A percentile compares a stretch with the other conserved stretches of the same genome.
Conservation (phyloP, 2,329 filamentous ascomycete species). For the Penicillium expansum region DNA sequence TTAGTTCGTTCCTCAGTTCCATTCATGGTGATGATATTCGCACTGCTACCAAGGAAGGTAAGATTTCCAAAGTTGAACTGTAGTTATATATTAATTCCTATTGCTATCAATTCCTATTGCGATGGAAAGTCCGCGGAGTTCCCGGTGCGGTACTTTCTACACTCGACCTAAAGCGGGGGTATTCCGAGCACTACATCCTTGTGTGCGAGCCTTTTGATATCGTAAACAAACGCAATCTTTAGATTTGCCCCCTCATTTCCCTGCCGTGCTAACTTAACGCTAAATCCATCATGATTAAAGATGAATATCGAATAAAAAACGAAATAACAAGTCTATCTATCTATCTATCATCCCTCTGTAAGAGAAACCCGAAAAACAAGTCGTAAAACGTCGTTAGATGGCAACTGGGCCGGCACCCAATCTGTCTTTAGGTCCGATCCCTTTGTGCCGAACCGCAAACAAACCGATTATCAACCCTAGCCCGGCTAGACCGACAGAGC, state of each 20-base stretch:
- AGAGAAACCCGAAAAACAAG: neutral
- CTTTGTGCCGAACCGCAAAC: slow-evolving; percentile 20
- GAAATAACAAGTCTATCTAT: neutral
- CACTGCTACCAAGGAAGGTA: neutral
- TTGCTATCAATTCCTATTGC: neutral
- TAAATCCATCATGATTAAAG: neutral
- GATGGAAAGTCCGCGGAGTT: neutral
- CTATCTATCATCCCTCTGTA: neutral
- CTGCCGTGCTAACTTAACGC: neutral
- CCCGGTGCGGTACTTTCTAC: neutral
- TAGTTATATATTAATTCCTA: neutral
- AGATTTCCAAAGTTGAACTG: neutral
- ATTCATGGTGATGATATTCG: neutral
- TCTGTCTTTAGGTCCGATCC: slow-evolving; percentile 22
- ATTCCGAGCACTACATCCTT: neutral
- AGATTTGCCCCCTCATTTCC: neutral
- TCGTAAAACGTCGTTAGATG: slow-evolving; percentile 5
- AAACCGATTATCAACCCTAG: slow-evolving; percentile 31
- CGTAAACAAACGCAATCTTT: neutral
- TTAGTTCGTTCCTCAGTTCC: neutral
- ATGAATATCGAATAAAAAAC: neutral
- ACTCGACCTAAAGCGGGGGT: neutral
- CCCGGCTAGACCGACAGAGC: slow-evolving; percentile 41
- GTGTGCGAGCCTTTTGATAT: neutral
- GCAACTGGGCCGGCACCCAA: slow-evolving; percentile 15